These are phyloP conservation scores for Hygrophoropsis aurantiaca DNA, from an alignment of 768 basidiomycete species.

Conservation along the genomic window DNA sequence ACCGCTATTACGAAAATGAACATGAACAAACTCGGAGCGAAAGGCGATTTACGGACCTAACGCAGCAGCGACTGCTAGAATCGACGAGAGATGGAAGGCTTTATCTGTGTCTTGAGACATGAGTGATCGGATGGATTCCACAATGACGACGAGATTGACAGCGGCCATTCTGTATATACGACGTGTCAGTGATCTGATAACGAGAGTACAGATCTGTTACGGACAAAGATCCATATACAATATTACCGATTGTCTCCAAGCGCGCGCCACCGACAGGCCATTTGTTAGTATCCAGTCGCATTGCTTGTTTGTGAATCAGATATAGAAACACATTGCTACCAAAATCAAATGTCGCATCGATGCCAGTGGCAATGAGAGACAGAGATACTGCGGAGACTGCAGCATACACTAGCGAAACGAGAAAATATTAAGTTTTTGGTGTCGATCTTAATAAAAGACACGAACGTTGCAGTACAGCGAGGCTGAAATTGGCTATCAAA, in stretches of 20 bases:
- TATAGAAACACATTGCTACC: conserved; percentile 82
- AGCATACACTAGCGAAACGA: conserved; percentile 71
- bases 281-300: conserved; percentile 70
- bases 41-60: conserved; percentile 45
- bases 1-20: conserved; percentile 50
- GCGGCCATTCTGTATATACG: conserved; percentile 69
- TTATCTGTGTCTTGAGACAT: conserved; percentile 55
- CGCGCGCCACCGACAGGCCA: conserved; percentile 94
- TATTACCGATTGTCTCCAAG: conserved; percentile 87
- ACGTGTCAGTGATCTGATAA: not conserved
- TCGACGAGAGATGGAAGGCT: conserved; percentile 75
- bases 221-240: conserved; percentile 61
- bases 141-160: conserved; percentile 88
- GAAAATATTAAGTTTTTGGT: not conserved
- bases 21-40: not conserved
- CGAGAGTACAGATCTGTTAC: conserved; percentile 49
- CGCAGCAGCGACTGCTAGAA: conserved; percentile 81
- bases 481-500: conserved; percentile 69
- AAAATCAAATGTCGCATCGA: conserved; percentile 85
- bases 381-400: conserved; percentile 83
- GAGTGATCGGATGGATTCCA: conserved; percentile 80
- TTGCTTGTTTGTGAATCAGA: conserved; percentile 74
- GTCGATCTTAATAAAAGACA: conserved; percentile 1
- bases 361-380: conserved; percentile 84
- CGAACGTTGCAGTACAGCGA: conserved; percentile 73